Evolutionary conservation across 1,284 basidiomycete species (phyloP), one percentile per base, ranked within the genome.

Genomic region (Filobasidium uniguttulatum): DNA sequence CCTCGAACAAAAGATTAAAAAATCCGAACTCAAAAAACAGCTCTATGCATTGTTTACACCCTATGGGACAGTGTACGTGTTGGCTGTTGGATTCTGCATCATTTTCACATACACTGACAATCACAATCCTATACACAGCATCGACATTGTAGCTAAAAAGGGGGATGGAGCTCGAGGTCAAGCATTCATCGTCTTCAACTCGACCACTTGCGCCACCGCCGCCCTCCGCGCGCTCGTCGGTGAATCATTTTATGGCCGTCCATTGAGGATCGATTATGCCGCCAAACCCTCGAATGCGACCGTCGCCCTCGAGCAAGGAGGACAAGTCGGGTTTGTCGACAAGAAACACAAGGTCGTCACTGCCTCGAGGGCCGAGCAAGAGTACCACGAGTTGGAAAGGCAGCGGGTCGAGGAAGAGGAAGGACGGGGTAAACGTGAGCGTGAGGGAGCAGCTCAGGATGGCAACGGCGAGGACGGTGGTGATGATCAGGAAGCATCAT

Each of bases 61-160:
- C 22, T 89, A 96, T 71, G 93, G 93, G 60, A 82, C 82, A 63
- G 75, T 99, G 68, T 68, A 47, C 55, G 68, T 64, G 31, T n/a
- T n/a, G n/a, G n/a, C n/a, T n/a, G n/a, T n/a, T n/a, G n/a, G n/a
- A n/a, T n/a, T n/a, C n/a, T n/a, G n/a, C n/a, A n/a, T n/a, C n/a
- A n/a, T n/a, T n/a, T n/a, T n/a, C n/a, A n/a, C n/a, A n/a, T n/a
- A n/a, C n/a, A n/a, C n/a, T n/a, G n/a, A n/a, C n/a, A n/a, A n/a
- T n/a, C n/a, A n/a, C n/a, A n/a, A n/a, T n/a, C n/a, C n/a, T n/a
- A n/a, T 19, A 30, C 5, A 34, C 54, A 69, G 66, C 41, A 78
- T 97, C 69, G 93, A 98, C 68, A 79, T 99, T 46, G 79, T 97
- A 46, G 90, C 93, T n/a, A 82, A 85, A 37, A 90, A 96, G 57